phyloP scores from a whole-genome alignment of 345 rosid species.

The Dovyalis caffra region DNA sequence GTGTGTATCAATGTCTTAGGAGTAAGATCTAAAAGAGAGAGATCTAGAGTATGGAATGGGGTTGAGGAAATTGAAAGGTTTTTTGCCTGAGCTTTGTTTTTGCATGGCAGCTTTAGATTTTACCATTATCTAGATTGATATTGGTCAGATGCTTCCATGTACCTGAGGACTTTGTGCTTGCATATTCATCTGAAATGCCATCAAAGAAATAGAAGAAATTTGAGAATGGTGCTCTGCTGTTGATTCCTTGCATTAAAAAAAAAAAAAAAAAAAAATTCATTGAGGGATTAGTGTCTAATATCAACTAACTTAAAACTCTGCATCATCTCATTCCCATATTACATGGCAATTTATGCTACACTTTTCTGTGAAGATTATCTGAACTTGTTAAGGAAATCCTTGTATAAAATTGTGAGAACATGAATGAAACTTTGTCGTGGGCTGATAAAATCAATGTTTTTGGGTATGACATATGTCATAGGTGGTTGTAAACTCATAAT shows the following conservation, averaged over 20 bases:
- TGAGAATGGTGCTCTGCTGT: not conserved
- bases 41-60: not conserved
- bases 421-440: not conserved
- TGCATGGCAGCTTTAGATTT: not conserved
- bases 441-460: not conserved
- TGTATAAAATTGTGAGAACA: not conserved
- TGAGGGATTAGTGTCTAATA: not conserved
- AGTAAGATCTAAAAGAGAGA: not conserved
- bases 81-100: not conserved
- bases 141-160: not conserved
- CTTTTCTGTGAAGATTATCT: not conserved
- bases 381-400: not conserved
- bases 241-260: not conserved
- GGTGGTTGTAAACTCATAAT: not conserved
- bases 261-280: no score
- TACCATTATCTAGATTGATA: not conserved
- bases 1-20: not conserved
- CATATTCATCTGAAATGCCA: not conserved
- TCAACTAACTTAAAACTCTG: not conserved
- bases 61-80: not conserved
- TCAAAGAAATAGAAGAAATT: not conserved
- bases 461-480: not conserved
- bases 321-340: not conserved
- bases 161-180: not conserved
- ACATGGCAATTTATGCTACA: not conserved